Evolutionary conservation across 2,329 filamentous ascomycete species (phyloP), one percentile per base, ranked within the genome.

Genomic region (Graphilbum ipis-grandicollis): DNA sequence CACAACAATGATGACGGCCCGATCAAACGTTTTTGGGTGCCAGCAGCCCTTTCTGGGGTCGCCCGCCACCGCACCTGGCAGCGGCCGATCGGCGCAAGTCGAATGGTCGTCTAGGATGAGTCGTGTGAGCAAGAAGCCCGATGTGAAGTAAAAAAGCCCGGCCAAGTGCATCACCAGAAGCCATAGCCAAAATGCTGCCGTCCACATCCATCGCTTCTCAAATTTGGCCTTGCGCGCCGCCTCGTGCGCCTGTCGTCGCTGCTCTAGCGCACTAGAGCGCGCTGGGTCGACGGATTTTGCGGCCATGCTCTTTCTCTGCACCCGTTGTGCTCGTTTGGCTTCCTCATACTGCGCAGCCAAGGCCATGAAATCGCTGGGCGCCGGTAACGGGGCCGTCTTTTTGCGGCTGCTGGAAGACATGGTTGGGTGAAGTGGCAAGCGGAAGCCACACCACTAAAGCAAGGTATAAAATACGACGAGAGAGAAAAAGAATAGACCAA

Each of bases 11-110:
- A 98, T 70, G 33, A 98, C 76, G 10, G 88, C 86, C 53, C 86
- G 90, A 43, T 93, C 73, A 52, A 96, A 98, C 2, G 75, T 82
- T 60, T 84, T 93, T 25, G 85, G 83, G 54, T 96, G 85, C 90
- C 90, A 98, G 66, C 90, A 98, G 45, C 90, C 90, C 39, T 67
- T 63, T 18, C 71, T 59, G 3, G 61, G 55, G 14, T 59, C 65
- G 9, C 60, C 55, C 32, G 52, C 53, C 9, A 56, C 57, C 26
- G 52, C 44, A 61, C 60, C 63, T 31, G 58, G 65, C 40, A 80
- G 70, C 4, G 90, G 88, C 35, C 81, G 74, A 31, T 63, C 56
- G 10, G 63, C 59, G 54, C 82, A 90, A 40, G 64, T 65, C 12
- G 82, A 85, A 52, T 77, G 79, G 49, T 84, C 71, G 43, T 84